phyloP scores from a whole-genome alignment of 768 basidiomycete genomes.

The Leccinum imitatum region DNA sequence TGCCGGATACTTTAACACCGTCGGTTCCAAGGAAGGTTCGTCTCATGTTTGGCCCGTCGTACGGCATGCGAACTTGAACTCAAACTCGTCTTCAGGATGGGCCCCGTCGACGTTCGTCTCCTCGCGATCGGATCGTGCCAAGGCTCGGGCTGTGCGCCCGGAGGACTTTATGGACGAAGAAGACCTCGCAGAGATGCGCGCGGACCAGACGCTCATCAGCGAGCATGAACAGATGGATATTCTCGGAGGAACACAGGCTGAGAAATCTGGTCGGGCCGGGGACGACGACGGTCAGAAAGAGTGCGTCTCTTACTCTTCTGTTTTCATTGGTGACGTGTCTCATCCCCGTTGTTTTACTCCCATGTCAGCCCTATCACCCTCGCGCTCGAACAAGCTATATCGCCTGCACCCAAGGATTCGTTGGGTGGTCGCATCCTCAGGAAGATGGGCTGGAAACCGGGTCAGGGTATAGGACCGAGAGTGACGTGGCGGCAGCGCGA shows the following conservation, averaged over 20 bases:
- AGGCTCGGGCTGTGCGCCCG: constrained; percentile 54
- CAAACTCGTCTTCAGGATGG: constrained; percentile 71
- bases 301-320: constrained; percentile 11
- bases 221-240: constrained; percentile 78
- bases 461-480: constrained; percentile 92
- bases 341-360: no score
- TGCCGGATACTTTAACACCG: constrained; percentile 95
- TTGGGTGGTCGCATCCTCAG: constrained; percentile 82
- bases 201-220: constrained; percentile 71
- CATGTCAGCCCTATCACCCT: constrained; percentile 56
- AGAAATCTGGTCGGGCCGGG: constrained; percentile 33
- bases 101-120: constrained; percentile 90
- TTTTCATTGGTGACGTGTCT: background rate
- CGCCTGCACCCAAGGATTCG: constrained; percentile 75
- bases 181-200: constrained; percentile 80
- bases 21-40: constrained; percentile 92
- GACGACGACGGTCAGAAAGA: constrained; percentile 45
- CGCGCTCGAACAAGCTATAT: constrained; percentile 62
- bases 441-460: constrained; percentile 94
- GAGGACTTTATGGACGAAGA: constrained; percentile 99
- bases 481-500: constrained; percentile 74
- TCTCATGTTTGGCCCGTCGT: background rate
- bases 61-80: background rate
- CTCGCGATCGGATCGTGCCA: constrained; percentile 74
- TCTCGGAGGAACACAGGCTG: constrained; percentile 54